phyloP scores from a whole-genome alignment of 495 filamentous ascomycete species.

The Cercophora samala region DNA sequence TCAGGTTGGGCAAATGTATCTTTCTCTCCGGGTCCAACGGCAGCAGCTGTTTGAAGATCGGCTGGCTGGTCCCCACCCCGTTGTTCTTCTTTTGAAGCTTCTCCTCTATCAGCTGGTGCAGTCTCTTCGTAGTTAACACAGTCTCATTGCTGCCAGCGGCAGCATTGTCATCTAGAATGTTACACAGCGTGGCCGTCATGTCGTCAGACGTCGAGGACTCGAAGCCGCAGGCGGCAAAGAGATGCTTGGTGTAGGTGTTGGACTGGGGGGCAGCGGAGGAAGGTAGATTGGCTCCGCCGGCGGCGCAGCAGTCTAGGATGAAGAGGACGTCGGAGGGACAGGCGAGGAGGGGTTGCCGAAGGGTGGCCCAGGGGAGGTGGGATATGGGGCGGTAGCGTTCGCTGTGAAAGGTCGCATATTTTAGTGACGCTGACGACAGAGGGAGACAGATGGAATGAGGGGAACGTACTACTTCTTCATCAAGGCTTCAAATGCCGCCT shows the following conservation, averaged over 20 bases:
- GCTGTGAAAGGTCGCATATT: constrained; percentile 10
- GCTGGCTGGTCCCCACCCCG: constrained; percentile 24
- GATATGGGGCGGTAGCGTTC: constrained; percentile 35
- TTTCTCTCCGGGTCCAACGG: constrained; percentile 35
- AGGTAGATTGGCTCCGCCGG: constrained; percentile 30
- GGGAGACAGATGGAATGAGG: not conserved
- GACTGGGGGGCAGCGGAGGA: constrained; percentile 20
- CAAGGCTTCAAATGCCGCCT: constrained; percentile 19
- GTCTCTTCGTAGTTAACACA: constrained; percentile 30
- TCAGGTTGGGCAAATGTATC: constrained; percentile 33
- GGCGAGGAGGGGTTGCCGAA: constrained; percentile 29
- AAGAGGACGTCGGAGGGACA: constrained; percentile 32
- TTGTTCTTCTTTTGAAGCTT: constrained; percentile 27
- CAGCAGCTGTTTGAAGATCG: constrained; percentile 37
- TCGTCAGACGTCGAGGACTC: constrained; percentile 36
- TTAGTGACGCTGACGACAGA: not conserved
- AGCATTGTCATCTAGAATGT: constrained; percentile 28
- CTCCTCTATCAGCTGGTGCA: constrained; percentile 38
- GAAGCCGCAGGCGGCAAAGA: constrained; percentile 37
- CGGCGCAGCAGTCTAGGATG: constrained; percentile 38
- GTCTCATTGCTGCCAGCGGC: not conserved
- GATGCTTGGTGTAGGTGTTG: constrained; percentile 34
- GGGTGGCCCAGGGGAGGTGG: constrained; percentile 28
- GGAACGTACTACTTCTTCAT: constrained; percentile 35
- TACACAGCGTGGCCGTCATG: constrained; percentile 36